Percentiles rank a stretch among this genome's conserved stretches.
These are phyloP conservation scores for Lipomyces orientalis DNA, from an alignment of 805 yeast species.

Conservation along the genomic window DNA sequence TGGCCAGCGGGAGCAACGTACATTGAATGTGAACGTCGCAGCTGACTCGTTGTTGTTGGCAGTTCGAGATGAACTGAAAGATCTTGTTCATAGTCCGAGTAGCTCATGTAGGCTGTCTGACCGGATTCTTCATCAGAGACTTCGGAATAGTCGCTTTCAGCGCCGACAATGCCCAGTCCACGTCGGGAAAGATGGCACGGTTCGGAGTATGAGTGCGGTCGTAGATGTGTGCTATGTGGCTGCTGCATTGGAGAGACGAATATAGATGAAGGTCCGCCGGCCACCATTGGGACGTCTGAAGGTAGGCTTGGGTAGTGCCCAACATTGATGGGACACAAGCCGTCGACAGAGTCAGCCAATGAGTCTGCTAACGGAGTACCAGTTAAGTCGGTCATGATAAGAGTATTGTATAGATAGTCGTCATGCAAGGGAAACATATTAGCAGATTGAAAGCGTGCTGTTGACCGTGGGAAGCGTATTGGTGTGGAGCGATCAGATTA, in stretches of 20 bases:
- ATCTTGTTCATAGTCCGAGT: conserved; percentile 13
- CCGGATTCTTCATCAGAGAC: neutral
- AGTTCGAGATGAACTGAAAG: conserved; percentile 5
- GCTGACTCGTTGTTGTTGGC: conserved; percentile 10
- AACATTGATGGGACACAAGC: too few relatives aligned
- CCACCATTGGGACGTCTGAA: too few relatives aligned
- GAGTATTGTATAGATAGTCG: neutral
- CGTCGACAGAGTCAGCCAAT: neutral
- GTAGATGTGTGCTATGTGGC: neutral
- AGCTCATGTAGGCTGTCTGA: neutral
- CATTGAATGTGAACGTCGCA: conserved; percentile 17
- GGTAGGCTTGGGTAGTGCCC: neutral
- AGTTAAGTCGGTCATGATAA: neutral
- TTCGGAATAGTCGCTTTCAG: neutral
- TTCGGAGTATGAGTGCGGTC: neutral
- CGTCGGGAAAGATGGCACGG: neutral
- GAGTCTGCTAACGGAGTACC: neutral
- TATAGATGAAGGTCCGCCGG: too few relatives aligned
- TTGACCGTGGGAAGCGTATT: neutral
- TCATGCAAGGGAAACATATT: neutral
- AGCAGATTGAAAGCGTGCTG: neutral
- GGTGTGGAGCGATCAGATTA: neutral
- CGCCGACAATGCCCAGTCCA: neutral
- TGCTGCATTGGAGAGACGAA: neutral
- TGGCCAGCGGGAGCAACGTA: neutral